Conservation (phyloP, 2,329 filamentous ascomycete genomes). For the Fusarium caatingaense region DNA sequence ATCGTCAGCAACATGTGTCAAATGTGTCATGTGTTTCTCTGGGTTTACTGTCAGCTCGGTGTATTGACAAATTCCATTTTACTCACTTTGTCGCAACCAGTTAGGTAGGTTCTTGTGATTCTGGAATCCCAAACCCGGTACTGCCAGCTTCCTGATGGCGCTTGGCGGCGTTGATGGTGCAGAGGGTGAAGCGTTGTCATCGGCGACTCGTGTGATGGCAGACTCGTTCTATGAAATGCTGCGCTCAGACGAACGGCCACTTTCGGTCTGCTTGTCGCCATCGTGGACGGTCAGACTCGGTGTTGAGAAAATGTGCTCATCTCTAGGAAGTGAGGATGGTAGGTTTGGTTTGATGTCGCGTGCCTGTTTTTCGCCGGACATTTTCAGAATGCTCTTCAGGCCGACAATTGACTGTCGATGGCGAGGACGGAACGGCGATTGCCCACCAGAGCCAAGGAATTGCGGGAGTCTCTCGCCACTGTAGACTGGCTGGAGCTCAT, state of each 20-base stretch:
- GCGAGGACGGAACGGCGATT: conserved; percentile 30
- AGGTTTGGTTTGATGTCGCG: not conserved
- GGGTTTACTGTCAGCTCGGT: conserved; percentile 13
- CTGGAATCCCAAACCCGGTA: conserved; percentile 4
- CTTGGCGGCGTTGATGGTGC: not conserved
- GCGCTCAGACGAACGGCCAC: conserved; percentile 7
- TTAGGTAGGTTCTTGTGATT: not conserved
- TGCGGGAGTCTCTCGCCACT: conserved; percentile 23
- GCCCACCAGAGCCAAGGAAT: conserved; percentile 2
- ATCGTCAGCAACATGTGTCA: conserved; percentile 5
- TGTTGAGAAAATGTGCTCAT: conserved; percentile 16
- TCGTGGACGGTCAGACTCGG: conserved; percentile 31
- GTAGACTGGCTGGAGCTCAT: conserved; percentile 35
- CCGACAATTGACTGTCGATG: conserved; percentile 33
- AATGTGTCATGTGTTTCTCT: conserved; percentile 23
- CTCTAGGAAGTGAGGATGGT: conserved; percentile 13
- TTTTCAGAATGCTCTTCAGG: conserved; percentile 41
- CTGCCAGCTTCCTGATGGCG: conserved; percentile 4
- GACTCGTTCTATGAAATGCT: conserved; percentile 13
- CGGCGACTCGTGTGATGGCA: not conserved
- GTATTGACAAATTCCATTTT: no score
- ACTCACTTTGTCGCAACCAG: conserved; percentile 37
- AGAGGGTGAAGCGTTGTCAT: not conserved
- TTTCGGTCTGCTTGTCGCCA: conserved; percentile 27
- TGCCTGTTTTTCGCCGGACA: not conserved